Evolutionary conservation across 306 rosid genomes (phyloP).

Genomic region (Trifolium dubium): DNA sequence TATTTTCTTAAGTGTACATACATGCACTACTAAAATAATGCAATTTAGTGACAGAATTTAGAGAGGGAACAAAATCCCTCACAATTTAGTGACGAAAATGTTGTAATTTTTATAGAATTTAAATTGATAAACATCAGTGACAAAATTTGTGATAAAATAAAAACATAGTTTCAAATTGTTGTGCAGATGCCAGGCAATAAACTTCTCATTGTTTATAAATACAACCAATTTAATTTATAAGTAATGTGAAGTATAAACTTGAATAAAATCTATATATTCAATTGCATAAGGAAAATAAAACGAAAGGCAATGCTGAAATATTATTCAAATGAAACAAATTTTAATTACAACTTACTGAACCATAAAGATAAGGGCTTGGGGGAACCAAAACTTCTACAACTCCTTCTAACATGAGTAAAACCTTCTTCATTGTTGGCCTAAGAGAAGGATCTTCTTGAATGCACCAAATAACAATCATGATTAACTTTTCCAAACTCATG

Average conservation of each 20-base stretch:
- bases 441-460: conserved; percentile 42
- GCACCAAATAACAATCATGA: conserved; percentile 44
- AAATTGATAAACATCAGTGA: too few species aligned
- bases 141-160: too few species aligned
- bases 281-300: not conserved
- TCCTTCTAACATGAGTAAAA: conserved; percentile 41
- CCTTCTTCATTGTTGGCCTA: conserved; percentile 45
- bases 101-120: too few species aligned
- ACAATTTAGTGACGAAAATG: too few species aligned
- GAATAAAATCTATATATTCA: not conserved
- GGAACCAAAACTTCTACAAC: conserved; percentile 16
- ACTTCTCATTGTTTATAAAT: not conserved
- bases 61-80: too few species aligned
- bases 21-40: too few species aligned
- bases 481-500: conserved; percentile 24
- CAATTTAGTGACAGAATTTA: too few species aligned
- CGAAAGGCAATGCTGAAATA: not conserved
- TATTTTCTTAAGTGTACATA: too few species aligned
- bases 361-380: conserved; percentile 35
- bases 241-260: not conserved
- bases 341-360: conserved; percentile 18
- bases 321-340: not conserved
- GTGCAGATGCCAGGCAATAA: not conserved
- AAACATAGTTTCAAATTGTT: not conserved
- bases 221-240: not conserved